These are phyloP conservation scores for Syzygium oleosum DNA, from an alignment of 345 rosid genomes.

Conservation along the genomic window DNA sequence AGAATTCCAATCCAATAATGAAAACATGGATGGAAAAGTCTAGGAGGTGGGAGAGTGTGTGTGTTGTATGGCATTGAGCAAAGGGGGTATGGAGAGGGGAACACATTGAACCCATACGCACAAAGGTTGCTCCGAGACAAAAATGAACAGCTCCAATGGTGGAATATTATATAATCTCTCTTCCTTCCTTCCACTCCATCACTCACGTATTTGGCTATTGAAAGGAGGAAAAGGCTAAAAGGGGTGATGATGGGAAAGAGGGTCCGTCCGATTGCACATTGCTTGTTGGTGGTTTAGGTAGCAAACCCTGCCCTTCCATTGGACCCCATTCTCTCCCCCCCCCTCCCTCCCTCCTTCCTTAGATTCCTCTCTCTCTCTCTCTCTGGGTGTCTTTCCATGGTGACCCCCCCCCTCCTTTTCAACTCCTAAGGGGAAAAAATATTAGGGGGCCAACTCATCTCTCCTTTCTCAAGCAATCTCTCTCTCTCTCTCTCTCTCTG, in stretches of 20 bases:
- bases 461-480: conserved; percentile 5
- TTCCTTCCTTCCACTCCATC: neutral
- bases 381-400: neutral
- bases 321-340: conserved; percentile 13
- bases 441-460: conserved; percentile 20
- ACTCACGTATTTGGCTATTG: neutral
- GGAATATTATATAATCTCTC: neutral
- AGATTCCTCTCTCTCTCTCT: neutral
- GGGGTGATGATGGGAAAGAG: conserved; percentile 25
- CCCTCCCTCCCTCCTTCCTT: neutral
- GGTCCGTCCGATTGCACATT: conserved; percentile 34
- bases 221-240: conserved; percentile 14
- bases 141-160: neutral
- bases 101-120: neutral
- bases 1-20: neutral
- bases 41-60: neutral
- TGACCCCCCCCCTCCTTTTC: neutral
- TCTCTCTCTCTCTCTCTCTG: neutral
- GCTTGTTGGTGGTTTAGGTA: conserved; percentile 70
- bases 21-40: neutral
- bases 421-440: neutral
- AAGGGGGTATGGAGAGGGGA: neutral
- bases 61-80: neutral
- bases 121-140: neutral
- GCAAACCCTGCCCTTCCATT: conserved; percentile 51